Conservation (phyloP, 371 early-diverging fungal species). For the Syncephalastrum racemosum region DNA sequence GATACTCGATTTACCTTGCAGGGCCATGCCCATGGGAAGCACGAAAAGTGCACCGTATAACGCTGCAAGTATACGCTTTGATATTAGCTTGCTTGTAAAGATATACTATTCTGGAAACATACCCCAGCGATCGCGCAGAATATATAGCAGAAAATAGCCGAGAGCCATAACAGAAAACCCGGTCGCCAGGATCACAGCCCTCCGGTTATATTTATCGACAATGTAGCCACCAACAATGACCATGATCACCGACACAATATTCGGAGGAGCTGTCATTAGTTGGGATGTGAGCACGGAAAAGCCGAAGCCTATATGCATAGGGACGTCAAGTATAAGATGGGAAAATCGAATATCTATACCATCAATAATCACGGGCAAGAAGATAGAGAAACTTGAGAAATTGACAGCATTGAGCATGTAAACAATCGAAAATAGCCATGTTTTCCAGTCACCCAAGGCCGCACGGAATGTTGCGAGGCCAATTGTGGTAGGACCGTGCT, state of each 20-base stretch:
- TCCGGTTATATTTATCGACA: constrained; percentile 17
- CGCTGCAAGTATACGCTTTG: constrained; percentile 7
- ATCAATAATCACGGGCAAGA: constrained; percentile 21
- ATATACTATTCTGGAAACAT: not conserved
- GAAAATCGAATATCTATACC: constrained; percentile 8
- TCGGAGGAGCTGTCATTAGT: constrained; percentile 41
- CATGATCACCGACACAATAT: constrained; percentile 16
- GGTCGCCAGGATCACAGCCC: constrained; percentile 14
- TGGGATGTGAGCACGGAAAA: constrained; percentile 37
- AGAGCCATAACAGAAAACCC: constrained; percentile 19
- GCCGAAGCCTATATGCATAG: constrained; percentile 27
- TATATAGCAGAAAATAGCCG: constrained; percentile 15
- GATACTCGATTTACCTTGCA: constrained; percentile 7
- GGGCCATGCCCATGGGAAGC: constrained; percentile 14
- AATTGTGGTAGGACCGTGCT: constrained; percentile 1
- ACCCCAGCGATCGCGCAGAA: constrained; percentile 18
- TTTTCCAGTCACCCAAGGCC: constrained; percentile 24
- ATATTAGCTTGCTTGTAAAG: constrained; percentile 1
- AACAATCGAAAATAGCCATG: constrained; percentile 17
- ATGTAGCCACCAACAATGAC: constrained; percentile 19
- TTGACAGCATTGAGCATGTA: constrained; percentile 21
- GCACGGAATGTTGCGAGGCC: constrained; percentile 11
- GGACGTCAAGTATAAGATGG: not conserved
- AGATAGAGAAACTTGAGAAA: constrained; percentile 19
- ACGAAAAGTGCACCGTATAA: constrained; percentile 21